Percentiles rank a stretch among this genome's conserved stretches.
Conservation (phyloP, 352 stramenopile species). For the Thraustochytrium sp. region DNA sequence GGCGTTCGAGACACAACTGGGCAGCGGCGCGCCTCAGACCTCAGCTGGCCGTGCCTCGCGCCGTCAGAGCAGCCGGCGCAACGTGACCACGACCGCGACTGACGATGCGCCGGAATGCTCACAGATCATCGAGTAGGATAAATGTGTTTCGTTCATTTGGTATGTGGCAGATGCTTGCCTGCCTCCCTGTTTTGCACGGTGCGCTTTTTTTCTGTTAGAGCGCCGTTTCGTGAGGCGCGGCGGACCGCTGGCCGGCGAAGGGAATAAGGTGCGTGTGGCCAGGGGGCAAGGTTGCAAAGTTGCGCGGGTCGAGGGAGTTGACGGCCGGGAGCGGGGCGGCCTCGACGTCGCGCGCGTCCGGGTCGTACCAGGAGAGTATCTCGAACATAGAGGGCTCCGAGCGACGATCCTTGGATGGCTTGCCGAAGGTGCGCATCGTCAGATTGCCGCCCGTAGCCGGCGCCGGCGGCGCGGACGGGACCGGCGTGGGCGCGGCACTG, state of each 20-base stretch:
- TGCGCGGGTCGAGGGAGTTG: not conserved
- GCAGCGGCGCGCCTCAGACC: no score
- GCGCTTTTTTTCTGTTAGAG: no score
- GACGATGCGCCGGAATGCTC: no score
- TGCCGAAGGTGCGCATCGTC: not conserved
- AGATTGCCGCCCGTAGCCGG: not conserved
- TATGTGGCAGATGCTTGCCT: no score
- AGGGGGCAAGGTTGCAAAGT: not conserved
- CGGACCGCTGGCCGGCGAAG: not conserved
- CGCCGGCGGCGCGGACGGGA: not conserved
- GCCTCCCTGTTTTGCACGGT: no score
- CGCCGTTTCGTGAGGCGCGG: no score
- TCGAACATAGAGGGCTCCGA: slow-evolving; percentile 33
- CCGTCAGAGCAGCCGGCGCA: no score
- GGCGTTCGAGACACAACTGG: no score
- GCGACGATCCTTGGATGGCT: not conserved
- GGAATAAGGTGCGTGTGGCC: not conserved
- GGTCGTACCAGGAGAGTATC: slow-evolving; percentile 27
- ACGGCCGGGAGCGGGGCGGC: not conserved
- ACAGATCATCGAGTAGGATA: no score
- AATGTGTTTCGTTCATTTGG: no score
- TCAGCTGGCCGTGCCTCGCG: no score
- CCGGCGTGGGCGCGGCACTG: not conserved
- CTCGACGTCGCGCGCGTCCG: not conserved
- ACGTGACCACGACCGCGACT: no score